Base-by-base conservation (phyloP, 164 flowering plant genomes). In the Buxus sempervirens region DNA sequence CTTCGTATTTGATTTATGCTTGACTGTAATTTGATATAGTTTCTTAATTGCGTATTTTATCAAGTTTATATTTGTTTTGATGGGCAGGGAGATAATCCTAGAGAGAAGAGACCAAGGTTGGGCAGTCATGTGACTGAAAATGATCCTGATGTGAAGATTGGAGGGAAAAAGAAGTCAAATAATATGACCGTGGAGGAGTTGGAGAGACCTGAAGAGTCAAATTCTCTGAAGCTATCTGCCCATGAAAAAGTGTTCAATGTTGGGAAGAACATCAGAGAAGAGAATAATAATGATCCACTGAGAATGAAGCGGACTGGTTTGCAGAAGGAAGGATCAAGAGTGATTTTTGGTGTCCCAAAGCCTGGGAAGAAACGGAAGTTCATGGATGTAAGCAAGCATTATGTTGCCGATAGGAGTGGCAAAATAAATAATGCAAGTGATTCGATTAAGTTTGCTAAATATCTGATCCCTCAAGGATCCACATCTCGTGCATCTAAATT, bases 381-480 rank as follows among this genome's bases (percentile, higher is more conserved):
- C 70, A 90, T 96, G 99, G 99, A 93, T 19, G 99, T 93, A 9
- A 91, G 99, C 86, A 91, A 90, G 76, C 97, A 96, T 68, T 87
- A 83, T 79, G 86, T 83, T 75, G 76, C 84, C 55, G 87, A 83
- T 65, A 70, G 66, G 58, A 74, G 78, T 70, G 69, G 67, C 16
- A 86, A 84, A 73, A 48, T 25, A 27, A 75, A 51, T 67, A 83
- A 80, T 60, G 67, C 76, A 25, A 75, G 69, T 64, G 93, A 90
- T 72, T 72, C 95, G 9, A 72, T 65, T 23, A 91, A 87, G 68
- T 69, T 81, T 62, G 48, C 86, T 0, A 87, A 86, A 60, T 76
- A 75, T 54, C 73, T 82, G 72, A 81, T 82, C 72, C 93, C 97
- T 65, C 97, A 82, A 73, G 91, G 80, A 63, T 68, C 88, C 8